Percentiles rank a stretch among this genome's conserved stretches.
These are phyloP conservation scores for Alisma plantagoaquatica DNA, from an alignment of 106 monocot species.

Conservation along the genomic window DNA sequence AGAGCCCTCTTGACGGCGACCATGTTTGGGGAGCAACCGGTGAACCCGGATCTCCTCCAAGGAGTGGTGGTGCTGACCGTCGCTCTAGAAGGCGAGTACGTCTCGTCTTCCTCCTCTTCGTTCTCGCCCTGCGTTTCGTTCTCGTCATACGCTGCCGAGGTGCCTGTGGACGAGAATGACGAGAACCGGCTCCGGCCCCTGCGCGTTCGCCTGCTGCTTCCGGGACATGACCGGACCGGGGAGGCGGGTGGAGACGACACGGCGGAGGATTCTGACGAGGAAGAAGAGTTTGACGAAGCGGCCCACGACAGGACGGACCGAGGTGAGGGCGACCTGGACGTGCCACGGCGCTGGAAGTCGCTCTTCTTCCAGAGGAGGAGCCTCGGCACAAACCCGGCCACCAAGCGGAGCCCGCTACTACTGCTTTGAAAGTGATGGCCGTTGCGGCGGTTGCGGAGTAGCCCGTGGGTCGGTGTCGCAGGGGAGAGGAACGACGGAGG, in stretches of 20 bases:
- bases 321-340: background rate
- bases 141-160: background rate
- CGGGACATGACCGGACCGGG: background rate
- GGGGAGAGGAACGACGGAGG: slow-evolving; percentile 1
- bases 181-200: background rate
- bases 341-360: too few relatives aligned
- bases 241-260: background rate
- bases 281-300: too few relatives aligned
- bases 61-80: too few relatives aligned
- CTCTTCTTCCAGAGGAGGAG: background rate
- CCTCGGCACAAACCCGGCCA: slow-evolving; percentile 1
- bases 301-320: too few relatives aligned
- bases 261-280: too few relatives aligned
- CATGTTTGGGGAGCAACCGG: slow-evolving; percentile 8
- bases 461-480: background rate
- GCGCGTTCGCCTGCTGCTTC: background rate
- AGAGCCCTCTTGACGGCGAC: slow-evolving; percentile 3
- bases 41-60: background rate
- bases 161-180: background rate
- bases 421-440: background rate
- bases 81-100: too few relatives aligned
- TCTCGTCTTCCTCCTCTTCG: too few relatives aligned
- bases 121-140: background rate
- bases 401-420: too few relatives aligned
- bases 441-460: background rate